A percentile compares a stretch with the other conserved stretches of the same genome.
These are phyloP conservation scores for Chrysoporthe austroafricana DNA, from an alignment of 2,329 filamentous ascomycete genomes.

Conservation along the genomic window DNA sequence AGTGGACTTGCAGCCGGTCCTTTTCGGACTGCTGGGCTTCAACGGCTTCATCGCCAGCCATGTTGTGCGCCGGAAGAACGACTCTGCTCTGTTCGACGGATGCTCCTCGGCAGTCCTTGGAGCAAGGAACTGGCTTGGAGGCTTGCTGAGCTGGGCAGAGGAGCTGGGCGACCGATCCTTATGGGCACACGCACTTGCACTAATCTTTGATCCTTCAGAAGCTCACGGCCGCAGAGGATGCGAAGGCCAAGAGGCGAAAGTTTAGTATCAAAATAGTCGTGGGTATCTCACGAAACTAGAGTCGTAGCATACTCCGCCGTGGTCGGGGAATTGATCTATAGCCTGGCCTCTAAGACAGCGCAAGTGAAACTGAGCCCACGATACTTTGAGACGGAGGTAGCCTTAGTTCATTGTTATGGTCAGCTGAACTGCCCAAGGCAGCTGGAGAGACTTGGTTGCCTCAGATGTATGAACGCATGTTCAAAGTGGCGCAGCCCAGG, in stretches of 20 bases:
- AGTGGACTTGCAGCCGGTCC: conserved; percentile 20
- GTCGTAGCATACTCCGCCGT: background rate
- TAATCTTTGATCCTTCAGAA: background rate
- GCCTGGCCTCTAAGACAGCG: background rate
- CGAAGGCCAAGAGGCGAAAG: background rate
- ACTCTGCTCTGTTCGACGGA: background rate
- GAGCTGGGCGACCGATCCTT: background rate
- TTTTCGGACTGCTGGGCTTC: conserved; percentile 20
- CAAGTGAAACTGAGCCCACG: background rate
- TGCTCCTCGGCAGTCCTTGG: background rate
- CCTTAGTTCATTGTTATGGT: too few relatives aligned
- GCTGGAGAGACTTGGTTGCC: background rate
- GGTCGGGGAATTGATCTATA: background rate
- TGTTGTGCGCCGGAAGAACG: background rate
- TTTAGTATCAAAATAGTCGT: background rate
- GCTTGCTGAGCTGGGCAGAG: background rate
- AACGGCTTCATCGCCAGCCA: conserved; percentile 27
- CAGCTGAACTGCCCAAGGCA: too few relatives aligned
- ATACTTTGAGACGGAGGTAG: background rate
- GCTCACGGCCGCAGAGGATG: background rate
- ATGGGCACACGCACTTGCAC: background rate
- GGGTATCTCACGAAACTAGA: background rate
- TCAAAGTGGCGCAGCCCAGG: conserved; percentile 13
- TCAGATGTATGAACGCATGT: background rate
- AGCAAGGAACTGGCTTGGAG: background rate